These are phyloP conservation scores for Fraxinus excelsior DNA, from an alignment of 257 asterid species.

Conservation along the genomic window DNA sequence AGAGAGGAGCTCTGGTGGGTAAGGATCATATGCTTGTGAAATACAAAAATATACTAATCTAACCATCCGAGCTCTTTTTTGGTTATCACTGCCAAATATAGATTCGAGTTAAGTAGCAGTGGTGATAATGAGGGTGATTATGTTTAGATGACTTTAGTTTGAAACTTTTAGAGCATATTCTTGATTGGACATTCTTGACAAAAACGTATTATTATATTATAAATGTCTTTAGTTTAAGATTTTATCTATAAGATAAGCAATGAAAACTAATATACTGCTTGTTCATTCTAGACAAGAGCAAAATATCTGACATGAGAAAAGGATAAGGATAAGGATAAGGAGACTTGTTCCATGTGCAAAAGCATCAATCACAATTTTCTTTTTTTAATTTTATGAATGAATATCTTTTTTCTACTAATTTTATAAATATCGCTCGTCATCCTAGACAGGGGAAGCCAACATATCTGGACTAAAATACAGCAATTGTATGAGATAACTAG, in stretches of 20 bases:
- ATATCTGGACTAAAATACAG: background rate
- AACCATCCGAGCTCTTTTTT: background rate
- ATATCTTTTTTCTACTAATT: background rate
- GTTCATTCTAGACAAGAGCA: background rate
- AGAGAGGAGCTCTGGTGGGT: background rate
- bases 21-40: background rate
- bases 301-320: background rate
- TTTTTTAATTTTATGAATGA: background rate
- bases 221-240: background rate
- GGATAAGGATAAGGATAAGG: background rate
- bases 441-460: background rate
- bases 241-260: background rate
- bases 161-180: background rate
- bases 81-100: background rate
- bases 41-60: background rate
- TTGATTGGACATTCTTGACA: background rate
- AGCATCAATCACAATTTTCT: background rate
- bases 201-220: background rate
- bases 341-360: background rate
- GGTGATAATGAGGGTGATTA: background rate
- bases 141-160: background rate
- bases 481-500: background rate
- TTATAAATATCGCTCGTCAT: background rate
- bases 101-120: background rate
- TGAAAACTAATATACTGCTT: background rate